Evolutionary conservation across 2,329 filamentous ascomycete species (phyloP), one percentile per base, ranked within the genome.

Genomic region (Alternaria arborescens): DNA sequence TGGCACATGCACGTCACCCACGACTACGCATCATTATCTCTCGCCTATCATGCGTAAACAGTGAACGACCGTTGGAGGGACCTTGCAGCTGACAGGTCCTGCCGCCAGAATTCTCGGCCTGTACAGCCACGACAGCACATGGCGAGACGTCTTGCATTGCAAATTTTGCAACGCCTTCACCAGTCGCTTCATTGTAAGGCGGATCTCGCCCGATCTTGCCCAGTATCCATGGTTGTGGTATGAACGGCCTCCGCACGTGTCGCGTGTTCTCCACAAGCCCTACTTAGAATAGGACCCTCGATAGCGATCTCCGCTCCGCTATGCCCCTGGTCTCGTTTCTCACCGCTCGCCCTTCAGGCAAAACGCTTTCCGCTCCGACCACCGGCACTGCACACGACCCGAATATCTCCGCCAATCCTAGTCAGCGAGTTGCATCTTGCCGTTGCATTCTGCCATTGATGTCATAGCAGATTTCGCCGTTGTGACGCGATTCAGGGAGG

Each of bases 1-100:
- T 69, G 66, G 64, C 68, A 60, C 59, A 64, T 67, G 67, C 71
- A 72, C 69, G 61, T 70, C 70, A 71, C 66, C 66, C 59, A 64
- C 69, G 58, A 58, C 55, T 44, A 62, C 64, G 62, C 62, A 64
- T 57, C 65, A 63, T 62, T 50, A 64, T 68, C 67, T 64, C 47
- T 52, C 36, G 56, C 46, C 58, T 60, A 55, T 51, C 32, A 54
- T 50, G 28, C 12, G 26, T 36, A 38, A 20, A 42, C 47, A 44
- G 24, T 43, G 32, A 32, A 50, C 59, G 59, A 61, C 55, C 59
- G 55, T 58, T 57, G 48, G 48, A 56, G 53, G 24, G 11, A 36
- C 55, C 41, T 46, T 38, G 53, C 53, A 36, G 24, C 43, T 43
- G 43, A 36, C 53, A 38, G 32, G 20, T 32, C 28, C 42, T 44